A percentile compares a stretch with the other conserved stretches of the same genome.
These are phyloP conservation scores for Agaricus subrufescens DNA, from an alignment of 768 basidiomycete species.

Conservation along the genomic window DNA sequence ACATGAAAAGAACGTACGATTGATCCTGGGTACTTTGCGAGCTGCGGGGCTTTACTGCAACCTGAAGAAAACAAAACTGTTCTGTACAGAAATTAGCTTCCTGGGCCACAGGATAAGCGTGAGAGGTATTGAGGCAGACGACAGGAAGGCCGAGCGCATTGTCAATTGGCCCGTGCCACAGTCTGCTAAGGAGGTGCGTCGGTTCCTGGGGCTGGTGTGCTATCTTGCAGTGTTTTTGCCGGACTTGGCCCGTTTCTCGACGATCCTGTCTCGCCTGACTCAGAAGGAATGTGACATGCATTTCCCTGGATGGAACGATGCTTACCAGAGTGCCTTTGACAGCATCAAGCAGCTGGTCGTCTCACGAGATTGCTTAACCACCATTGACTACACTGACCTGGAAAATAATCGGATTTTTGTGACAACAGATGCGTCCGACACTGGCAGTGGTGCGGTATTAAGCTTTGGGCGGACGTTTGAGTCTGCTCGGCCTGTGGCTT, in stretches of 20 bases:
- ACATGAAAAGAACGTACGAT: slow-evolving; percentile 2
- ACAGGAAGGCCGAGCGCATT: slow-evolving; percentile 17
- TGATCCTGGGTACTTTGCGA: slow-evolving; percentile 10
- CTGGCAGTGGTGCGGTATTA: slow-evolving; percentile 20
- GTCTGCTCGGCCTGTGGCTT: slow-evolving; percentile 24
- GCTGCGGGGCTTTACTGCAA: slow-evolving; percentile 9
- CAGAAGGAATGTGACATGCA: background rate
- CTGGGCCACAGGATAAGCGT: slow-evolving; percentile 30
- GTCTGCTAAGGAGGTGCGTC: slow-evolving; percentile 1
- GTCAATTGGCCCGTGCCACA: slow-evolving; percentile 18
- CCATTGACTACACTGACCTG: slow-evolving; percentile 12
- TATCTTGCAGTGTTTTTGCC: slow-evolving; percentile 12
- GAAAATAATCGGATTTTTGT: slow-evolving; percentile 26
- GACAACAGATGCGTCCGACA: slow-evolving; percentile 24
- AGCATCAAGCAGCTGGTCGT: slow-evolving; percentile 12
- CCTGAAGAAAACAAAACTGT: slow-evolving; percentile 13
- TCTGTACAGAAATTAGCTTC: slow-evolving; percentile 21
- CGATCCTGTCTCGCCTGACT: slow-evolving; percentile 1
- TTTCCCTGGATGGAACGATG: slow-evolving; percentile 7
- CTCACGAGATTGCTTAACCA: slow-evolving; percentile 6
- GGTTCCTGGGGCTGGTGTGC: slow-evolving; percentile 10
- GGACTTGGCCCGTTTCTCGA: background rate
- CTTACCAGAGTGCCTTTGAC: slow-evolving; percentile 18
- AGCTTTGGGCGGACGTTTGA: slow-evolving; percentile 26
- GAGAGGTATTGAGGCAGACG: slow-evolving; percentile 20